These are phyloP conservation scores for Tolypocladium amazonense DNA, from an alignment of 2,329 filamentous ascomycete genomes.

Conservation along the genomic window DNA sequence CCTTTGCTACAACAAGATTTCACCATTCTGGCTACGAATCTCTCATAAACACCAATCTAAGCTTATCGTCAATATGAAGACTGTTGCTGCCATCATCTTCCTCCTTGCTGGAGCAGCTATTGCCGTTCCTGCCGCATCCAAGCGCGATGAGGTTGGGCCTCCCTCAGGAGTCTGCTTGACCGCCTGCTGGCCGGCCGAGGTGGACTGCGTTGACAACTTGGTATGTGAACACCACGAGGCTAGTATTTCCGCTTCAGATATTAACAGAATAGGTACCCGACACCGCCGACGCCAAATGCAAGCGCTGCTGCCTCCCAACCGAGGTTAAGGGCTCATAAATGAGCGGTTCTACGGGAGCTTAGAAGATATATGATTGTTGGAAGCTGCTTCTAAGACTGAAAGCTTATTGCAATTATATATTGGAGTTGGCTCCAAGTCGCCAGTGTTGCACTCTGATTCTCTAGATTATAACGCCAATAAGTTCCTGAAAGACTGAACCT, in stretches of 20 bases:
- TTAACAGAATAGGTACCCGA: neutral
- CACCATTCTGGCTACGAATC: neutral
- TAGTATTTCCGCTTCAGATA: neutral
- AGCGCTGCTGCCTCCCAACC: neutral
- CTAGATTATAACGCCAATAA: neutral
- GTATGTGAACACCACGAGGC: neutral
- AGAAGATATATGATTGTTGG: neutral
- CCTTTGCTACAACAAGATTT: neutral
- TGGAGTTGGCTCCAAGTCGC: neutral
- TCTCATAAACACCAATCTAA: neutral
- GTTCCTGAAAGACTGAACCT: neutral
- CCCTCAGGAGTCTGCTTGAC: neutral
- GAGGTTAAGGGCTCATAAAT: neutral
- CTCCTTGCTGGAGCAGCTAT: neutral
- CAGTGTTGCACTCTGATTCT: neutral
- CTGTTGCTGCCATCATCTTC: neutral
- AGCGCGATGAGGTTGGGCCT: neutral
- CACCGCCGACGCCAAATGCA: neutral
- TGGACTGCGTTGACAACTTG: neutral
- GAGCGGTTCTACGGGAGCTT: neutral
- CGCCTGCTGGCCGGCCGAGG: neutral
- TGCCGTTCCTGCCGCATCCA: neutral
- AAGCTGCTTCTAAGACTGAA: neutral
- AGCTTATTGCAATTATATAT: neutral
- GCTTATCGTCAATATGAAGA: neutral